Percentiles rank a stretch among this genome's conserved stretches.
phyloP scores from a whole-genome alignment of 2,329 filamentous ascomycete species.

The Moelleriella libera region DNA sequence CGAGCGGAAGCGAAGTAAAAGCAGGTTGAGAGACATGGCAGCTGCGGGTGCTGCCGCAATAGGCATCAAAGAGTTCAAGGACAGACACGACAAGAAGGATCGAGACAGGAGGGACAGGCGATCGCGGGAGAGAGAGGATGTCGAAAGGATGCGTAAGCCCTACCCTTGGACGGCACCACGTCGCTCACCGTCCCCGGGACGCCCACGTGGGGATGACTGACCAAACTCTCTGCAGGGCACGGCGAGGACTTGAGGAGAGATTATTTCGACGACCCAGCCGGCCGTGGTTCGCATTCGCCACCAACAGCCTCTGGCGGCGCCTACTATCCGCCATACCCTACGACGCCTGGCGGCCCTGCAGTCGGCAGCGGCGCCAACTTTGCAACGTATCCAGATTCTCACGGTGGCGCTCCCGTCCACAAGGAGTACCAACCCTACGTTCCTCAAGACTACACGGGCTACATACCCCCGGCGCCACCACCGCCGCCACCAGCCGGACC shows the following conservation, averaged over 20 bases:
- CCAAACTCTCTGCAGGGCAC: constrained; percentile 13
- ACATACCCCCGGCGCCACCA: constrained; percentile 17
- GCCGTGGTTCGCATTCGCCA: constrained; percentile 27
- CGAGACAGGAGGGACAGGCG: constrained; percentile 21
- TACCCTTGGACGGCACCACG: background rate
- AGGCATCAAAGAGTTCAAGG: constrained; percentile 45
- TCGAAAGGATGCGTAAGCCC: background rate
- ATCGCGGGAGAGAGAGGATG: constrained; percentile 11
- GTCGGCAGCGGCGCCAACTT: constrained; percentile 4
- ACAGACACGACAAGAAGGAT: constrained; percentile 24
- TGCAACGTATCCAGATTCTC: constrained; percentile 12
- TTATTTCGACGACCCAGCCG: constrained; percentile 19
- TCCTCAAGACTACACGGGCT: constrained; percentile 27
- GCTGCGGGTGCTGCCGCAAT: constrained; percentile 42
- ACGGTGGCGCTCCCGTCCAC: constrained; percentile 10
- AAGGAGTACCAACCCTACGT: constrained; percentile 25
- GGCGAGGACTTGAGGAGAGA: constrained; percentile 20
- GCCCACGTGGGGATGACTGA: background rate
- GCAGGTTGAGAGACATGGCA: constrained; percentile 39
- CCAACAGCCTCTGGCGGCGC: constrained; percentile 36
- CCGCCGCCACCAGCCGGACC: constrained; percentile 15
- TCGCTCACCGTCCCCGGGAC: no score
- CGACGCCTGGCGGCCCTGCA: constrained; percentile 10
- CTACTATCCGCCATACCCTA: constrained; percentile 29
- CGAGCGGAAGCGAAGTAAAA: constrained; percentile 36